phyloP scores from a whole-genome alignment of 495 filamentous ascomycete species.

The Staphylotrichum tortipilum region DNA sequence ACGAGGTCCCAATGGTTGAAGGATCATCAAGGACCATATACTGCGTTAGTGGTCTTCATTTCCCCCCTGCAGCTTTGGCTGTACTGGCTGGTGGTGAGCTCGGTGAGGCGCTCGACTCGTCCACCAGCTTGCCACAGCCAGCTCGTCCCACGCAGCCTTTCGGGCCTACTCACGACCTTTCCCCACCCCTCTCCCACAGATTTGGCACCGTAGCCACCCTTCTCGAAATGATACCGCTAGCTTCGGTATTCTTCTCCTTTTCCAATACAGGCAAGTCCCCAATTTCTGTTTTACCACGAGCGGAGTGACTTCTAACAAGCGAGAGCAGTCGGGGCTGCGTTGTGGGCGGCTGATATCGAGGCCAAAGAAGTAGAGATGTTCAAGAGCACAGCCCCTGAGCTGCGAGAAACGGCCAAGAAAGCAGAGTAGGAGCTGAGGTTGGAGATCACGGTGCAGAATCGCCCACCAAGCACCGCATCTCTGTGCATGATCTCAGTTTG shows the following conservation, averaged over 20 bases:
- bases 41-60: slow-evolving; percentile 49
- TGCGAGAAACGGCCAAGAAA: slow-evolving; percentile 48
- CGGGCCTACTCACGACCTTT: slow-evolving; percentile 1
- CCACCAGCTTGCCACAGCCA: neutral
- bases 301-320: slow-evolving; percentile 14
- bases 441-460: slow-evolving; percentile 18
- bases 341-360: slow-evolving; percentile 93
- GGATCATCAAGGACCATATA: slow-evolving; percentile 57
- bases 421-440: slow-evolving; percentile 35
- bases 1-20: slow-evolving; percentile 58
- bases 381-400: slow-evolving; percentile 42
- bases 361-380: slow-evolving; percentile 42
- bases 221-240: slow-evolving; percentile 76
- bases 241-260: slow-evolving; percentile 77
- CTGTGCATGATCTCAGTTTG: slow-evolving; percentile 2
- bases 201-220: slow-evolving; percentile 70
- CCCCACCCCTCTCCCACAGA: too few species aligned
- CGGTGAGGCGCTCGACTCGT: neutral
- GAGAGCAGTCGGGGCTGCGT: slow-evolving; percentile 62
- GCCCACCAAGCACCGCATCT: neutral
- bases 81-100: neutral
- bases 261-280: slow-evolving; percentile 62
- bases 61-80: neutral
- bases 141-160: slow-evolving; percentile 1
- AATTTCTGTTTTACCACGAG: neutral